phyloP scores from a whole-genome alignment of 306 rosid genomes.

The Begonia loranthoides region DNA sequence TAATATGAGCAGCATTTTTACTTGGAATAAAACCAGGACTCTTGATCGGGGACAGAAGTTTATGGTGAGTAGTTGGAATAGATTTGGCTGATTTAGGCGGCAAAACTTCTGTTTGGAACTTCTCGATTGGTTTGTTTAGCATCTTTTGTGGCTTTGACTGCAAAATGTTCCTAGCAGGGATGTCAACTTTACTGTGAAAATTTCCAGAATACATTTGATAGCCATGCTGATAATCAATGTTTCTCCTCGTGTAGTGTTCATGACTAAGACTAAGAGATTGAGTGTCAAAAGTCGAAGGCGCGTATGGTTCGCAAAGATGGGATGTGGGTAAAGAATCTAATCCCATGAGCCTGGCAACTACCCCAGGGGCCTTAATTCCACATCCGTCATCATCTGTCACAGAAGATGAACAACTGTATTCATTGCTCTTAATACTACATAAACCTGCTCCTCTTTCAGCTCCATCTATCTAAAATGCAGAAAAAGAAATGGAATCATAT shows the following conservation, averaged over 20 bases:
- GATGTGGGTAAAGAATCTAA: conserved; percentile 72
- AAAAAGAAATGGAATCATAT: not conserved
- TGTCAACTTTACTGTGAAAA: conserved; percentile 30
- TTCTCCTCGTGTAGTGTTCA: conserved; percentile 29
- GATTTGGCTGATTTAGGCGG: conserved; percentile 91
- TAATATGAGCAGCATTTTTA: conserved; percentile 73
- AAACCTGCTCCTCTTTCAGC: conserved; percentile 36
- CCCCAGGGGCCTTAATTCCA: conserved; percentile 58
- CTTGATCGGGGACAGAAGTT: conserved; percentile 86
- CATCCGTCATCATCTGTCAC: conserved; percentile 73
- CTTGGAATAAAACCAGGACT: conserved; percentile 59
- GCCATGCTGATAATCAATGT: conserved; percentile 32
- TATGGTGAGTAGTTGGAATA: conserved; percentile 84
- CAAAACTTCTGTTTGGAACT: conserved; percentile 84
- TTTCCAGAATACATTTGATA: conserved; percentile 47
- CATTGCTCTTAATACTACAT: conserved; percentile 48
- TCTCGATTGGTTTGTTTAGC: conserved; percentile 57
- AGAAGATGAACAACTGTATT: conserved; percentile 76
- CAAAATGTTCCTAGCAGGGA: conserved; percentile 28
- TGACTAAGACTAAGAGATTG: conserved; percentile 60
- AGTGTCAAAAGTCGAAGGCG: conserved; percentile 55
- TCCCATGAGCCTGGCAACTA: conserved; percentile 96
- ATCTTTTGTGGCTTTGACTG: conserved; percentile 47
- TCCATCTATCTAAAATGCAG: conserved; percentile 36
- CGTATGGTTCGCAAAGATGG: conserved; percentile 40